Base-by-base conservation (phyloP, 441 rosid genomes). In the Erodium trifolium region DNA sequence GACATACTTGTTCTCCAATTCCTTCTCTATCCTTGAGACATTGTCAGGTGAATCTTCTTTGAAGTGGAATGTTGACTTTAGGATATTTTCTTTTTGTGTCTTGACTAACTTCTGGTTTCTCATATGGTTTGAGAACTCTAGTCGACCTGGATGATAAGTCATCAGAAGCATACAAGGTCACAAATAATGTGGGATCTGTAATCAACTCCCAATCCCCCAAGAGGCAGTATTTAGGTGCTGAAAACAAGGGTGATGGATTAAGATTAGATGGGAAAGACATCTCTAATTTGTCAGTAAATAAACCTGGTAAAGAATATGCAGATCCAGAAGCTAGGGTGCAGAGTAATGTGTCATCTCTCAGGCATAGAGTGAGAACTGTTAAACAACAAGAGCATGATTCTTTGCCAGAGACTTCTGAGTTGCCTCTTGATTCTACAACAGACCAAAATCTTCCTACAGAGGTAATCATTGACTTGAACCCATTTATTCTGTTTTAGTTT, bases 21-120 rank as follows among this genome's bases (percentile, higher is more conserved):
- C 98, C 68, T 89, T 95, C 78, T 95, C 99, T 66, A 92, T 95
- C 72, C 65, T 95, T 8, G 93, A 95, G 79, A 95, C 98, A 49
- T 73, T 95, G 73, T 85, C 96, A 77, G 98, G 99, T 92, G 77
- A 78, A 74, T 75, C 55, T 59, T 72, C 66, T 72, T 75, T 51
- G 71, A 51, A 79, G 66, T 69, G 12, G 63, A 67, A 67, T 66
- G 37, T 35, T 67, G 18, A 17, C 27, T 72, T 69, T 78, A 66
- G 47, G 67, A 63, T 69, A 17, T 18, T 70, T 57, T 62, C 67
- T 34, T n/a, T 34, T 67, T 18, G 12, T 72, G 27, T 23, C 64
- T 70, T 70, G 13, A 27, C 51, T 69, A 17, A 17, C 68, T 72
- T 18, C 3, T 51, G 6, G 27, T 69, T 65, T 75, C 66, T 62